These are phyloP conservation scores for Kwoniella mangroviensis DNA, from an alignment of 768 basidiomycete species.

Conservation along the genomic window DNA sequence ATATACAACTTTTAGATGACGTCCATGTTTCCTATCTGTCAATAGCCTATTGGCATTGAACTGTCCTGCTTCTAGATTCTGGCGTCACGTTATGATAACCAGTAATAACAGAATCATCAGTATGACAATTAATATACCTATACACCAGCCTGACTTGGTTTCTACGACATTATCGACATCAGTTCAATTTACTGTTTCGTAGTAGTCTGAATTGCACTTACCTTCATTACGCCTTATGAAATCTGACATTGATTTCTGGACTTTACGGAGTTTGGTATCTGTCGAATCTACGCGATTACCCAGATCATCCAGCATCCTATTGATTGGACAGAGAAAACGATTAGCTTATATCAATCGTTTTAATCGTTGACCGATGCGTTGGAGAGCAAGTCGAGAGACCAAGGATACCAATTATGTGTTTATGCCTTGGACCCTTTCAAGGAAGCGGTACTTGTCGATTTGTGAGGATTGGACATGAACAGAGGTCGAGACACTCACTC, in stretches of 20 bases:
- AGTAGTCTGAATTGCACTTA: conserved; percentile 43
- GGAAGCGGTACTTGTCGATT: too few relatives aligned
- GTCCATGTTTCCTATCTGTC: too few relatives aligned
- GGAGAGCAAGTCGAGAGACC: too few relatives aligned
- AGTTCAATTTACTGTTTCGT: too few relatives aligned
- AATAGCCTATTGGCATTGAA: background rate
- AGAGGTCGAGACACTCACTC: conserved; percentile 64
- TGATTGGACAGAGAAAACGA: too few relatives aligned
- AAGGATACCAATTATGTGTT: too few relatives aligned
- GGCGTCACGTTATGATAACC: conserved; percentile 71
- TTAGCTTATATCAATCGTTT: too few relatives aligned
- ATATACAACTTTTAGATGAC: background rate
- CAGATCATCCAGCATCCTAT: conserved; percentile 80
- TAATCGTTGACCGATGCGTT: too few relatives aligned
- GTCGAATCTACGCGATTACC: conserved; percentile 74
- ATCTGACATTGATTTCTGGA: conserved; percentile 72
- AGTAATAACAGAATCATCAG: conserved; percentile 75
- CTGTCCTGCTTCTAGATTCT: background rate
- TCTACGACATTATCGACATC: conserved; percentile 62
- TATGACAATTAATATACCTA: conserved; percentile 79
- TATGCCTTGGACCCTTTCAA: too few relatives aligned
- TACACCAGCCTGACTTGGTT: conserved; percentile 87
- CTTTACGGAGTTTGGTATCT: conserved; percentile 68
- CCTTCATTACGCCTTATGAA: conserved; percentile 86
- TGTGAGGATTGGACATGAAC: too few relatives aligned